Conservation (phyloP, 2,329 filamentous ascomycete species). For the Septoria petroselini region DNA sequence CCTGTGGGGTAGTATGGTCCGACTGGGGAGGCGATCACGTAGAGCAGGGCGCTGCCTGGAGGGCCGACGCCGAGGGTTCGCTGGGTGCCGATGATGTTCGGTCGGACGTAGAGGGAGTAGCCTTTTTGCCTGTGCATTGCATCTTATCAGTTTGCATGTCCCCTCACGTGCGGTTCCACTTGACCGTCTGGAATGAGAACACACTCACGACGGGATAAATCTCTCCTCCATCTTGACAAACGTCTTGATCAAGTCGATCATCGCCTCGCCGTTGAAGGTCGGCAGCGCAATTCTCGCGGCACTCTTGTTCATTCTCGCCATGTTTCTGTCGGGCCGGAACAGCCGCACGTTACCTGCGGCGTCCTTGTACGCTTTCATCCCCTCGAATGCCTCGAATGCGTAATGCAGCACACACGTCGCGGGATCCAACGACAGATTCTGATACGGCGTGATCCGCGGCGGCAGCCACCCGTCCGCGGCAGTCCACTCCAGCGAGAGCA, state of each 20-base stretch:
- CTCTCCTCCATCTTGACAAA: slow-evolving; percentile 78
- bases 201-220: slow-evolving; percentile 74
- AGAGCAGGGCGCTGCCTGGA: slow-evolving; percentile 88
- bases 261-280: slow-evolving; percentile 68
- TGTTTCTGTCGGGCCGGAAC: slow-evolving; percentile 95
- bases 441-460: slow-evolving; percentile 85
- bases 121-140: slow-evolving; percentile 55
- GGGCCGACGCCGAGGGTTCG: slow-evolving; percentile 86
- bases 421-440: slow-evolving; percentile 94
- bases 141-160: background rate
- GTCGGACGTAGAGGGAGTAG: slow-evolving; percentile 92
- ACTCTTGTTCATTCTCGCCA: slow-evolving; percentile 90
- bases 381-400: slow-evolving; percentile 96
- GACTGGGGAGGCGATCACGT: slow-evolving; percentile 92
- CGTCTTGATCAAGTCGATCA: slow-evolving; percentile 78
- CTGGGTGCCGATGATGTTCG: slow-evolving; percentile 96
- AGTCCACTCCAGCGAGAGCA: slow-evolving; percentile 94
- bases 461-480: slow-evolving; percentile 76
- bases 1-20: slow-evolving; percentile 97
- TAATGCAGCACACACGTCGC: slow-evolving; percentile 98
- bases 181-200: too few species aligned
- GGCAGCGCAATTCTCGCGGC: slow-evolving; percentile 88
- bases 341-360: slow-evolving; percentile 72
- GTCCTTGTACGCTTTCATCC: slow-evolving; percentile 99
- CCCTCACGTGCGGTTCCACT: background rate